Base-by-base conservation (phyloP, 257 asterid species). In the Sherardia arvensis region DNA sequence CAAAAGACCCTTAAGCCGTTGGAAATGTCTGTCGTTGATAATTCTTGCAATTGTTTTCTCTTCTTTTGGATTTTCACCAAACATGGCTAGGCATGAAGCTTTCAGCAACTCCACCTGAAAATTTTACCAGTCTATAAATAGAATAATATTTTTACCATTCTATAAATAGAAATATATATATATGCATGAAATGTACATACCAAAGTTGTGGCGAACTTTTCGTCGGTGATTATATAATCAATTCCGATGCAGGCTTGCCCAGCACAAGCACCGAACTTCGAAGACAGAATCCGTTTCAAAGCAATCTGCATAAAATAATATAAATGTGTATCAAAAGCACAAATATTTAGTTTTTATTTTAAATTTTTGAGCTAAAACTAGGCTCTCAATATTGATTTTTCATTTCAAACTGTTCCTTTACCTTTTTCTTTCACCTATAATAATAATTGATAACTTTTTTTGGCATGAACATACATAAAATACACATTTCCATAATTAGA, bases 221-320 rank as follows among this genome's bases (percentile, higher is more conserved):
- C 74, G 21, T 91, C 89, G 2, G 84, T 84, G 0, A 91, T 83
- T 62, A 87, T 76, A 61, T 91, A 87, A 66, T 91, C 96, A 32
- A 91, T 73, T 55, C 75, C 86, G 64, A 85, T 73, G 80, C 97
- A 91, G 61, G 83, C 95, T 72, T 91, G 97, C 4, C 96, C 97
- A 28, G 94, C 90, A 63, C 96, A 87, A 17, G 86, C 56, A 59
- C 96, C 97, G 45, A 78, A 91, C 65, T 91, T 91, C 14, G 80
- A 88, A 4, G 87, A 48, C 53, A 87, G 76, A 56, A 91, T 85
- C 59, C 96, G 76, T n/a, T 86, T 84, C 18, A 80, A 8, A 34
- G 87, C 94, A 57, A 73, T 74, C 97, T 91, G 74, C 26, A 5
- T 56, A 66, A n/a, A n/a, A n/a, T n/a, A 1, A 27, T 56, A 30